A percentile compares a stretch with the other conserved stretches of the same genome.
phyloP scores from a whole-genome alignment of 2,329 filamentous ascomycete species.

The Trichothecium sympodiale region DNA sequence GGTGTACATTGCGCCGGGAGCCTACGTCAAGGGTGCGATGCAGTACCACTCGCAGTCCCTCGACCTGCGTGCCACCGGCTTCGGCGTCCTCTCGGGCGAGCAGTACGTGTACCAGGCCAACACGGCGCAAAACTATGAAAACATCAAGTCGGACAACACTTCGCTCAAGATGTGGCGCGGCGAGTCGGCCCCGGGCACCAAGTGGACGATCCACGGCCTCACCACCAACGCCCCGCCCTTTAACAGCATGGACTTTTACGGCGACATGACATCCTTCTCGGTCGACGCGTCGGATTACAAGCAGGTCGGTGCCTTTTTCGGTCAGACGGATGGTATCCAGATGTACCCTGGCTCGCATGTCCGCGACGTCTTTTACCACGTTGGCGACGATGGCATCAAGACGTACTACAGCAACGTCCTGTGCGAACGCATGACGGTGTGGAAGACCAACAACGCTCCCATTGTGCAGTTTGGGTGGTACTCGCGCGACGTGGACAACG shows the following conservation, averaged over 20 bases:
- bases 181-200: slow-evolving; percentile 6
- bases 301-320: slow-evolving; percentile 25
- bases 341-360: slow-evolving; percentile 19
- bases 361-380: slow-evolving; percentile 22
- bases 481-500: slow-evolving; percentile 13
- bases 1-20: slow-evolving; percentile 18
- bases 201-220: slow-evolving; percentile 16
- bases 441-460: slow-evolving; percentile 20
- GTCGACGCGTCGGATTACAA: slow-evolving; percentile 21
- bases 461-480: slow-evolving; percentile 24
- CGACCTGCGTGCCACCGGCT: slow-evolving; percentile 19
- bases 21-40: slow-evolving; percentile 25
- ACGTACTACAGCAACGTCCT: slow-evolving; percentile 19
- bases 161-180: slow-evolving; percentile 20
- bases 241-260: slow-evolving; percentile 22
- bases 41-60: slow-evolving; percentile 14
- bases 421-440: slow-evolving; percentile 13
- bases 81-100: slow-evolving; percentile 24
- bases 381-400: slow-evolving; percentile 23
- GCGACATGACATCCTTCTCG: slow-evolving; percentile 6
- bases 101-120: slow-evolving; percentile 26
- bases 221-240: slow-evolving; percentile 23
- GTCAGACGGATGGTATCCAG: slow-evolving; percentile 23
- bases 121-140: slow-evolving; percentile 14
- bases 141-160: slow-evolving; percentile 15